Conservation (phyloP, 768 basidiomycete species). For the Rhizopogon sp. region DNA sequence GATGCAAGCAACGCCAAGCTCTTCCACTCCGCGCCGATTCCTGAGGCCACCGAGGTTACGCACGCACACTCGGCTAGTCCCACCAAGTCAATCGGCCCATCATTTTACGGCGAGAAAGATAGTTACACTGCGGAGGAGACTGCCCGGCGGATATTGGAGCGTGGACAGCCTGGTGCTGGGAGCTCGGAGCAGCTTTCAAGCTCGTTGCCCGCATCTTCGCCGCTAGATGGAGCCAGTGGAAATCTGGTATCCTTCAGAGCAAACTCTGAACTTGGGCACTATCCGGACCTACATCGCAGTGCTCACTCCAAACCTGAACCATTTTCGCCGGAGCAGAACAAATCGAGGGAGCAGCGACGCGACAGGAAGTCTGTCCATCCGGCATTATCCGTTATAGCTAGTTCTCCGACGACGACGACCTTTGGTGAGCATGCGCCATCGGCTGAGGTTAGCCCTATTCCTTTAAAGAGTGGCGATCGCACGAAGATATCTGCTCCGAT, state of each 20-base stretch:
- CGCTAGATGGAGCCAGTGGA: slow-evolving; percentile 32
- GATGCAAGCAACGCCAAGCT: slow-evolving; percentile 57
- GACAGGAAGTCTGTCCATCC: slow-evolving; percentile 64
- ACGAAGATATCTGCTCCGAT: slow-evolving; percentile 89
- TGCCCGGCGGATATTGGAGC: slow-evolving; percentile 38
- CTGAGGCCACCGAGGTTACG: slow-evolving; percentile 20
- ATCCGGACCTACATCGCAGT: slow-evolving; percentile 51
- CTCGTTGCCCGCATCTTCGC: slow-evolving; percentile 47
- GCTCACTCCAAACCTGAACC: slow-evolving; percentile 32
- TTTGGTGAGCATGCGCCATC: slow-evolving; percentile 34
- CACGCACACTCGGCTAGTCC: slow-evolving; percentile 43
- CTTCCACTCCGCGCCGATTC: slow-evolving; percentile 40
- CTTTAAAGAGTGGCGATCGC: slow-evolving; percentile 53
- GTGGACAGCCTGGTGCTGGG: slow-evolving; percentile 41
- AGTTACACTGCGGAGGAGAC: slow-evolving; percentile 17
- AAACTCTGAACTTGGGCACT: slow-evolving; percentile 81
- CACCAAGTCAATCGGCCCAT: slow-evolving; percentile 46
- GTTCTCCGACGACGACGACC: slow-evolving; percentile 37
- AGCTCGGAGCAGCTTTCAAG: slow-evolving; percentile 58
- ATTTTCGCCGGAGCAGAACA: slow-evolving; percentile 51
- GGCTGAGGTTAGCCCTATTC: slow-evolving; percentile 48
- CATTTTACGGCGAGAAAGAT: slow-evolving; percentile 31
- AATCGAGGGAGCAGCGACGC: slow-evolving; percentile 42
- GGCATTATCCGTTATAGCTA: slow-evolving; percentile 42
- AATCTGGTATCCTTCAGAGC: slow-evolving; percentile 41